Conservation (phyloP, 148 eudicot species). For the Camellia lanceoleosa region DNA sequence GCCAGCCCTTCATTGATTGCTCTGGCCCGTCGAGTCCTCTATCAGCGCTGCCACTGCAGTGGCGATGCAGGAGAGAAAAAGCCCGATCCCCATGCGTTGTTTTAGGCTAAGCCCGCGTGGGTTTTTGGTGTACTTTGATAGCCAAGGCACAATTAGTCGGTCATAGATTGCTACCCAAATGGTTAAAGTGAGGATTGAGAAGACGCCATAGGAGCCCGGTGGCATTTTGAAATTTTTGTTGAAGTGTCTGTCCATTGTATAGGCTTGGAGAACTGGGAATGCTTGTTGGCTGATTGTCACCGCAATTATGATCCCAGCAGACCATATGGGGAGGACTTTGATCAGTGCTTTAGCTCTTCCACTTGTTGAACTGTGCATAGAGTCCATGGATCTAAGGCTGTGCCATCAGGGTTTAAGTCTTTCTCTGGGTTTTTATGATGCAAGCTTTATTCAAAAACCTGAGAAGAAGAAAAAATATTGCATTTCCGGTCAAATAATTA, state of each 20-base stretch:
- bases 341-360: conserved; percentile 35
- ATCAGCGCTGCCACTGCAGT: conserved; percentile 25
- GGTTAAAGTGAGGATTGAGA: conserved; percentile 28
- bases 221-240: conserved; percentile 36
- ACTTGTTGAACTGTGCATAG: conserved; percentile 43
- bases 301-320: conserved; percentile 36
- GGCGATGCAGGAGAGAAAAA: conserved; percentile 29
- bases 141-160: conserved; percentile 23
- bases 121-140: conserved; percentile 28
- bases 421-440: conserved; percentile 28
- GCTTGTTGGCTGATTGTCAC: conserved; percentile 35
- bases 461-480: not conserved
- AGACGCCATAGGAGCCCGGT: conserved; percentile 29
- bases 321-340: conserved; percentile 43
- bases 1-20: conserved; percentile 30
- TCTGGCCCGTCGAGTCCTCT: conserved; percentile 19
- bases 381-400: conserved; percentile 24
- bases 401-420: conserved; percentile 23
- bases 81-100: conserved; percentile 40
- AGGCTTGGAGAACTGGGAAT: conserved; percentile 42
- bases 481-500: not conserved
- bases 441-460: conserved; percentile 49
- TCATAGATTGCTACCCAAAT: conserved; percentile 36
- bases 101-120: conserved; percentile 24
- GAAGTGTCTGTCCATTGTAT: conserved; percentile 36